phyloP scores from a whole-genome alignment of 768 basidiomycete genomes.

The Albatrellus ellisii region DNA sequence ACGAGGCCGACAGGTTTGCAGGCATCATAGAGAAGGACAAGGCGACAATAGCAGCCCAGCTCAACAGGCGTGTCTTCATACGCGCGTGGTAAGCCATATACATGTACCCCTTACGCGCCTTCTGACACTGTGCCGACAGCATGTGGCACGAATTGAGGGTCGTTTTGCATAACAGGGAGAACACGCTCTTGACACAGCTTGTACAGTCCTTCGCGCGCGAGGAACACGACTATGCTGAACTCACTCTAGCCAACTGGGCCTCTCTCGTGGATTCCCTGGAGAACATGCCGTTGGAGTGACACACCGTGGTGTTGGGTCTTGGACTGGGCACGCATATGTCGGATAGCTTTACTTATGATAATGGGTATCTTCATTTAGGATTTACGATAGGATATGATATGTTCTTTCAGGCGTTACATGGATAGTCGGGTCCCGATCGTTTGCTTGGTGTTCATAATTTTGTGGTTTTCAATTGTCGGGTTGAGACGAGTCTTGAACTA shows the following conservation, averaged over 20 bases:
- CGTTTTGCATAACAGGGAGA: conserved; percentile 84
- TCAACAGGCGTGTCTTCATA: conserved; percentile 76
- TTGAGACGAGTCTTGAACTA: too few species aligned
- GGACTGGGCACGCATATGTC: too few species aligned
- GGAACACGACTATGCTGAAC: conserved; percentile 56
- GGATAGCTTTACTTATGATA: too few species aligned
- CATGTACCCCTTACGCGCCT: not conserved
- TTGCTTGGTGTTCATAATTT: too few species aligned
- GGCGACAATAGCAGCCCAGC: conserved; percentile 56
- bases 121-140: conserved; percentile 25
- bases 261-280: conserved; percentile 59
- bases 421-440: too few species aligned
- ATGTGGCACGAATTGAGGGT: conserved; percentile 96
- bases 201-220: conserved; percentile 64
- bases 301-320: too few species aligned
- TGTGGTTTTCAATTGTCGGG: too few species aligned
- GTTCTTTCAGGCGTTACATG: too few species aligned
- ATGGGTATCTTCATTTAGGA: too few species aligned
- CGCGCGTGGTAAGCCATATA: conserved; percentile 54
- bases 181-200: conserved; percentile 61
- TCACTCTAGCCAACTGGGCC: conserved; percentile 58
- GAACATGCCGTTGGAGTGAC: conserved; percentile 76
- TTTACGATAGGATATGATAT: too few species aligned
- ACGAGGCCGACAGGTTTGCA: conserved; percentile 68
- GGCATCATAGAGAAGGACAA: conserved; percentile 77